These are phyloP conservation scores for Ustilaginoidea virens DNA, from an alignment of 2,329 filamentous ascomycete species.

Conservation along the genomic window DNA sequence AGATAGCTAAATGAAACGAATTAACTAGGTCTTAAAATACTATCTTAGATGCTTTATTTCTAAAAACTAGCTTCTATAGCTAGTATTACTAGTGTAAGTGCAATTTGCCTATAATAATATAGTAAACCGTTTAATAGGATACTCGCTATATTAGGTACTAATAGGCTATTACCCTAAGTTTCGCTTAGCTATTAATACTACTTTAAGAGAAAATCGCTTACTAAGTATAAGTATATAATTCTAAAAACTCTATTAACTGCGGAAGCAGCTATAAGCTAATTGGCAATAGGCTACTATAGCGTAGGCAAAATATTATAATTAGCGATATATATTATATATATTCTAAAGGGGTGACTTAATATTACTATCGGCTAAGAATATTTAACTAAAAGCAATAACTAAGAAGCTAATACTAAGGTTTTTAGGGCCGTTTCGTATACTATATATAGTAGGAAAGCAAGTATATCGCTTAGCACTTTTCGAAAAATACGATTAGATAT, in stretches of 20 bases:
- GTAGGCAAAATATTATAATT: not conserved
- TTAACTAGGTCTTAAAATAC: not conserved
- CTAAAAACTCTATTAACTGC: not conserved
- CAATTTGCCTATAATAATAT: not conserved
- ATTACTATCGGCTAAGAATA: not conserved
- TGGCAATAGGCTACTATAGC: not conserved
- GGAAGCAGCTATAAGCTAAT: not conserved
- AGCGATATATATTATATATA: not conserved
- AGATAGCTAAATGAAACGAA: not conserved
- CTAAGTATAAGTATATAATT: not conserved
- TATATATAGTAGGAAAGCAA: not conserved
- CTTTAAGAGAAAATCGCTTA: not conserved
- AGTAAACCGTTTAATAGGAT: not conserved
- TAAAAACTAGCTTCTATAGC: not conserved
- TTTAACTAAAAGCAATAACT: not conserved
- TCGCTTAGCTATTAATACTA: not conserved
- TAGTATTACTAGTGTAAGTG: not conserved
- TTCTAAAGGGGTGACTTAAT: not conserved
- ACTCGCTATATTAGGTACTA: not conserved
- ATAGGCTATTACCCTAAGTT: not conserved
- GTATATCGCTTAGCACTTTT: not conserved
- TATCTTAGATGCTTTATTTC: not conserved
- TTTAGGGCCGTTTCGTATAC: not conserved
- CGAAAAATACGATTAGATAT: not conserved
- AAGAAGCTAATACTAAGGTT: not conserved